Evolutionary conservation across 2,329 filamentous ascomycete species (phyloP).

Genomic region (Chaetomium sp.): DNA sequence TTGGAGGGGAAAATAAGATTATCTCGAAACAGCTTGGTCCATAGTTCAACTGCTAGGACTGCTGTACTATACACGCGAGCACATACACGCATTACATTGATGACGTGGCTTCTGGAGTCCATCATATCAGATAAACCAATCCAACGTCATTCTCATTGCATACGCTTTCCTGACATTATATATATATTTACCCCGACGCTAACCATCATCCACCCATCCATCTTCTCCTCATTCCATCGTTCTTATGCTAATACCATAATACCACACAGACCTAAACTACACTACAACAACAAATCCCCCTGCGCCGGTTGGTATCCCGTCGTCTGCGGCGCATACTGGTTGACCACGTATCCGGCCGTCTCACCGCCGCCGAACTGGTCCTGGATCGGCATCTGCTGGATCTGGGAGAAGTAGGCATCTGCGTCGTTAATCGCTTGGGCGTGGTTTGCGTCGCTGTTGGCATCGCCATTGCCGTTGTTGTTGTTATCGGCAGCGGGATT

Average conservation of each 20-base stretch:
- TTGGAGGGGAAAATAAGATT: too few relatives aligned
- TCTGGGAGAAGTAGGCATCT: slow-evolving; percentile 81
- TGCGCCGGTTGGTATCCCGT: slow-evolving; percentile 63
- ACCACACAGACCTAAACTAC: not conserved
- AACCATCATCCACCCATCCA: not conserved
- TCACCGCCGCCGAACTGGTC: slow-evolving; percentile 53
- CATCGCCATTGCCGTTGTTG: not conserved
- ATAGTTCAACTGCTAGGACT: too few relatives aligned
- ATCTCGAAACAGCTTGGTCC: too few relatives aligned
- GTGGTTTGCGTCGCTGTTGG: slow-evolving; percentile 41
- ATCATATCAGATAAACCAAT: too few relatives aligned
- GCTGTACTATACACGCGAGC: too few relatives aligned
- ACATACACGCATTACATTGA: too few relatives aligned
- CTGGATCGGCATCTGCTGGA: slow-evolving; percentile 64
- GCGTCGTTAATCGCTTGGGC: slow-evolving; percentile 73
- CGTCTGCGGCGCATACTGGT: slow-evolving; percentile 68
- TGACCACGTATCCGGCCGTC: slow-evolving; percentile 61
- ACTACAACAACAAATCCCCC: slow-evolving; percentile 59
- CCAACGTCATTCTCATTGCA: too few relatives aligned
- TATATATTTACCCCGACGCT: too few relatives aligned
- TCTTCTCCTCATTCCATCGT: not conserved
- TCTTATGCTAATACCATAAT: not conserved
- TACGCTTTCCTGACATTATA: too few relatives aligned
- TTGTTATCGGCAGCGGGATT: not conserved
- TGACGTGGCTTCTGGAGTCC: too few relatives aligned